Evolutionary conservation across 2,329 filamentous ascomycete species (phyloP), one percentile per base, ranked within the genome.

Genomic region (Pseudogymnoascus sp.): DNA sequence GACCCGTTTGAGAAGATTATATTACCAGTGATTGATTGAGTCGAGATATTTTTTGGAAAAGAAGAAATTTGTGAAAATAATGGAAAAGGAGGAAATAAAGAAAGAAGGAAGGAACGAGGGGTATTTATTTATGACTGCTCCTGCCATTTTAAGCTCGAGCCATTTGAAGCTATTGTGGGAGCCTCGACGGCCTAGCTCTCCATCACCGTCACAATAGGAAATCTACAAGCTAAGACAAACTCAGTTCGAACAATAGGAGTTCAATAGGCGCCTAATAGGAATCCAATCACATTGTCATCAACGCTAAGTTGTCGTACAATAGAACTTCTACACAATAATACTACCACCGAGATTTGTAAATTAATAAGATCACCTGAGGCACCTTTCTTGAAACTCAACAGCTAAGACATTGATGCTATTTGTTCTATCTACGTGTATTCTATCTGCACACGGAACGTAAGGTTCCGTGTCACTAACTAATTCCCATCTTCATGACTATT

Each of bases 381-480:
- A 36, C n/a, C 16, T 16, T 60, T 39, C 33, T 25, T 60, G 30
- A 39, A 25, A 25, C 38, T 22, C 12, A 8, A 60, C 25, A 41
- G 33, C 35, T 60, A 38, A 41, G 33, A 41, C 58, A 60, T 25
- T 25, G 58, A 60, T 39, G 58, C 33, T 60, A 60, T 60, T 60
- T 41, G 35, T 38, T 60, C 58, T 60, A 60, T 60, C 58, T 60
- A 60, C 58, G 33, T 39, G 58, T 60, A 60, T 30, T 60, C 33
- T 60, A 41, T 60, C 33, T 38, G 33, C 35, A 39, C 33, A 60
- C 35, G 19, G 35, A 38, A 38, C 35, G 12, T 60, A 60, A 39
- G 58, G 58, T 41, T 16, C 35, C 35, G 22, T 38, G 58, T 39
- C 23, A 25, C 58, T 60, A 38, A 25, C 58, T 60, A 38, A 11